phyloP scores from a whole-genome alignment of 1,284 basidiomycete genomes.

The Coniferiporia sulphurascens region DNA sequence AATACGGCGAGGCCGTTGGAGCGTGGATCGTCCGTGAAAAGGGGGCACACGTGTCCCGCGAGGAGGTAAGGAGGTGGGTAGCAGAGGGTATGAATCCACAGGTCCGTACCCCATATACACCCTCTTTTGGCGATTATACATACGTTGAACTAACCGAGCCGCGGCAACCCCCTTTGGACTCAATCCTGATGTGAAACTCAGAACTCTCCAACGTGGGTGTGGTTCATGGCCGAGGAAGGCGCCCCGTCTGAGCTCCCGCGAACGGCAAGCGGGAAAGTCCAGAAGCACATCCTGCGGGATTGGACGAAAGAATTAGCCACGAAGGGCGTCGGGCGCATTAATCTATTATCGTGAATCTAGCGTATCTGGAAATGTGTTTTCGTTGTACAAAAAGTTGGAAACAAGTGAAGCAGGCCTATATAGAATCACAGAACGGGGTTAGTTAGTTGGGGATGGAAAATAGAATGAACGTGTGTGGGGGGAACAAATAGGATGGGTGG shows the following conservation, averaged over 20 bases:
- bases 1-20: slow-evolving; percentile 75
- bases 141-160: neutral
- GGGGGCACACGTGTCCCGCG: slow-evolving; percentile 35
- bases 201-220: slow-evolving; percentile 79
- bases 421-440: too few relatives aligned
- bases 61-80: slow-evolving; percentile 51
- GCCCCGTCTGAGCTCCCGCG: slow-evolving; percentile 64
- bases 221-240: slow-evolving; percentile 71
- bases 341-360: neutral
- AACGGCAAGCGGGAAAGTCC: slow-evolving; percentile 85
- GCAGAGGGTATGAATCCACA: slow-evolving; percentile 67
- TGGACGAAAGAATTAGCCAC: slow-evolving; percentile 28
- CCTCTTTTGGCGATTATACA: neutral
- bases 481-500: too few relatives aligned
- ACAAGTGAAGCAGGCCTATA: too few relatives aligned
- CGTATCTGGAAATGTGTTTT: neutral
- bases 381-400: too few relatives aligned
- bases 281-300: slow-evolving; percentile 65
- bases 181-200: slow-evolving; percentile 24
- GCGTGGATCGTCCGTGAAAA: slow-evolving; percentile 64
- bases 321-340: slow-evolving; percentile 8
- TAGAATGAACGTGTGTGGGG: too few relatives aligned
- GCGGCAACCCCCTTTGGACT: neutral
- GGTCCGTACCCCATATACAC: slow-evolving; percentile 34
- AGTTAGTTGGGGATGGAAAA: too few relatives aligned